Conservation (phyloP, 2,329 filamentous ascomycete species). For the Xylariaceae sp. region DNA sequence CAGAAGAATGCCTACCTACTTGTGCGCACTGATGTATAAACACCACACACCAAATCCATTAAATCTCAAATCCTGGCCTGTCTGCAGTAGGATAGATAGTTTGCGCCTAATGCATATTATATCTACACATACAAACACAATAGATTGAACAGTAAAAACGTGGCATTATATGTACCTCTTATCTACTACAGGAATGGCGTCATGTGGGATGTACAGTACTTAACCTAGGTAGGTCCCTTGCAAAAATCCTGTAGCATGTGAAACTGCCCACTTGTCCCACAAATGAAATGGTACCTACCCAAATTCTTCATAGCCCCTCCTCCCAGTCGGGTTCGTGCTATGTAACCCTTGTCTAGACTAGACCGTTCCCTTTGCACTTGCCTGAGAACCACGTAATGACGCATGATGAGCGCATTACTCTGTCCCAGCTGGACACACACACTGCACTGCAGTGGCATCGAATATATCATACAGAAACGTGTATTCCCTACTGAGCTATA, state of each 20-base stretch:
- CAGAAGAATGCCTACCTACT: no score
- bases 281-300: background rate
- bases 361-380: conserved; percentile 6
- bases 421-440: no score
- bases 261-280: background rate
- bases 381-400: background rate
- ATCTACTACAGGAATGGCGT: background rate
- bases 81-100: no score
- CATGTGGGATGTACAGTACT: background rate
- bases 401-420: no score
- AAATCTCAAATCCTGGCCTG: no score
- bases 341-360: background rate
- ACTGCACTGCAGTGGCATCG: background rate
- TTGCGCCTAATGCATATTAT: no score
- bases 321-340: background rate
- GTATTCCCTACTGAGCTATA: no score
- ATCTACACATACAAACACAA: no score
- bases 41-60: no score
- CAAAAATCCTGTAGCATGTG: background rate
- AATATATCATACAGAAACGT: background rate
- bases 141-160: no score
- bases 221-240: no score
- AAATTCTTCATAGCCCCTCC: conserved; percentile 3
- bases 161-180: background rate
- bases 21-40: no score